Evolutionary conservation across 2,329 filamentous ascomycete genomes (phyloP), one percentile per base, ranked within the genome.

Genomic region (Cladosporium sp.): DNA sequence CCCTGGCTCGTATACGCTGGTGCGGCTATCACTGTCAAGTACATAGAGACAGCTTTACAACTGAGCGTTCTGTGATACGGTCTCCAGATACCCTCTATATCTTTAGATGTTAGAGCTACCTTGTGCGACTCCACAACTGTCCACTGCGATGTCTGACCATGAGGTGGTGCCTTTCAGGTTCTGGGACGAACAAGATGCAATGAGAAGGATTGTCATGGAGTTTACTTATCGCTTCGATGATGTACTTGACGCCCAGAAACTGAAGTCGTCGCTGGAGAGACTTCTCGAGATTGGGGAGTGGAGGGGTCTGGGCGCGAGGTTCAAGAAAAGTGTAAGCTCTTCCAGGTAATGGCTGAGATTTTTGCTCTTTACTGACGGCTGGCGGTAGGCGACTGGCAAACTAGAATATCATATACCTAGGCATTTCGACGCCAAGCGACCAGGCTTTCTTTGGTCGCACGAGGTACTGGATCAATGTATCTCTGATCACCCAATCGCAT

Each of bases 151-250:
- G 28, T n/a, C 10, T 18, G 25, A 57, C 18, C 54, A 57, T 51
- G 58, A 60, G 43, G 58, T 60, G 25, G 30, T 60, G 8, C 58
- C 28, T 5, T 32, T 51, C 25, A 60, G 58, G 46, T 60, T 49
- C 43, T 60, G 58, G 58, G 58, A 60, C 21, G n/a, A 30, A 11
- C 43, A 60, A 16, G 43, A 51, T 5, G 5, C 32, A 10, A 30
- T 60, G 26, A 21, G 25, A 28, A 60, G 36, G 21, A n/a, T 70
- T 8, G 39, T 70, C 6, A 43, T 70, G 25, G 64, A 70, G 21
- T 66, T 63, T 36, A 66, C 58, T 3, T 67, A 66, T 48, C 62
- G 67, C 6, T 70, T 70, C 43, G 67, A 70, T 39, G 68, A 67
- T 62, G 64, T 70, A 16, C 56, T 68, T 11, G 67, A 70, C 53